Evolutionary conservation across 164 flowering plant species (phyloP), one percentile per base, ranked within the genome.

Genomic region (Protea cynaroides): DNA sequence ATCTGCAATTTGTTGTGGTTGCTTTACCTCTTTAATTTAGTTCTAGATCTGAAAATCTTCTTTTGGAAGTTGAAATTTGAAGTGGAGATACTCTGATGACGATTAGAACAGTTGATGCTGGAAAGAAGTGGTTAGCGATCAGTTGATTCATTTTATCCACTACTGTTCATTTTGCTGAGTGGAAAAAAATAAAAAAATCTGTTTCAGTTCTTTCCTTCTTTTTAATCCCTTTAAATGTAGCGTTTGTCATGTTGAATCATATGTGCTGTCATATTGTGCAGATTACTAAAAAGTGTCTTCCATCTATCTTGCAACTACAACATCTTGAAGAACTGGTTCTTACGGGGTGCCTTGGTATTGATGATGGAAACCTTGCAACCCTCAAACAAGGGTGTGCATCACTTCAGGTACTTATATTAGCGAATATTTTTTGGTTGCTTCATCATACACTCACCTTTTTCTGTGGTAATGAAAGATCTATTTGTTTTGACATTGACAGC

Each of bases 301-400:
- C 83, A 13, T 65, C 83, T 55, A 78, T 92, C 64, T 62, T 84
- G 61, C 76, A 86, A 58, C 73, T 92, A 57, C 80, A 78, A 54
- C 17, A 80, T 68, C 87, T 92, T 24, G 92, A 88, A 67, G 89
- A 88, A 57, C 74, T 92, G 80, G 69, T 75, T 72, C 69, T 92
- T 14, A 84, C 79, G 66, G 98, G 98, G n/a, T 92, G 98, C 71
- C 78, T 79, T 65, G 85, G 82, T 43, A 82, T 92, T 25, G 86
- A 86, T 72, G 91, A 88, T 74, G 85, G 83, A 54, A 80, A 84
- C 76, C 88, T 86, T 72, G 71, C 69, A 21, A 75, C 68, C 46
- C 65, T 89, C 37, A 80, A 76, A 68, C 81, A 73, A 56, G 88
- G 89, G 40, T 82, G 83, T 82, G 80, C 76, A 68, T 80, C 96